These are phyloP conservation scores for Strobilomyces confusus DNA, from an alignment of 768 basidiomycete species.

Conservation along the genomic window DNA sequence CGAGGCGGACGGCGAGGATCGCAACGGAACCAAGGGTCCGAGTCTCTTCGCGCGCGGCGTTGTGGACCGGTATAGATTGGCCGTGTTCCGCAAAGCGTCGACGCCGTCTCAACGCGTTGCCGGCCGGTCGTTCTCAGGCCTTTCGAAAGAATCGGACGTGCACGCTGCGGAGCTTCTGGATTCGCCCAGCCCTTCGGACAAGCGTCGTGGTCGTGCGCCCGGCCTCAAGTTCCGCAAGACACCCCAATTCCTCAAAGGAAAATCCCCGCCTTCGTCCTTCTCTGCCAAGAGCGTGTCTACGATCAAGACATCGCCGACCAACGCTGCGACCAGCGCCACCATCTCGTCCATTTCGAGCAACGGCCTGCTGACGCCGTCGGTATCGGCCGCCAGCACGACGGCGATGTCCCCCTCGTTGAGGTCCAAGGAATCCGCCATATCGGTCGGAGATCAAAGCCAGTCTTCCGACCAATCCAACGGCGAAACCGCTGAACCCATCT, in stretches of 20 bases:
- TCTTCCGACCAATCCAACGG: conserved; percentile 72
- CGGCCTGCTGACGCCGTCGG: conserved; percentile 60
- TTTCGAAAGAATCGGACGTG: conserved; percentile 52
- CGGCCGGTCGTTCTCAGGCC: conserved; percentile 52
- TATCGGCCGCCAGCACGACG: conserved; percentile 45
- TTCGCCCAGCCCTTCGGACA: conserved; percentile 45
- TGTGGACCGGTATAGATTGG: conserved; percentile 80
- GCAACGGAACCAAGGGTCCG: conserved; percentile 73
- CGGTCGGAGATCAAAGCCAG: conserved; percentile 65
- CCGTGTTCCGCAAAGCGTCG: conserved; percentile 82
- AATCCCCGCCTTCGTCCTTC: conserved; percentile 50
- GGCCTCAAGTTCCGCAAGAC: conserved; percentile 70
- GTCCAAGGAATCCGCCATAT: conserved; percentile 75
- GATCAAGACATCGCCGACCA: conserved; percentile 40
- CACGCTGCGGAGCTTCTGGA: conserved; percentile 36
- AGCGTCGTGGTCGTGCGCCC: conserved; percentile 64
- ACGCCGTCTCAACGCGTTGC: conserved; percentile 50
- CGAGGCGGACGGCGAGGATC: conserved; percentile 78
- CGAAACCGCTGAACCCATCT: conserved; percentile 32
- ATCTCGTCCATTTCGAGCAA: conserved; percentile 39
- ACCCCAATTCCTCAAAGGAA: conserved; percentile 71
- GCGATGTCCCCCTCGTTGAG: conserved; percentile 65
- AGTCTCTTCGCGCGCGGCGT: conserved; percentile 90
- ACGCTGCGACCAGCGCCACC: conserved; percentile 35
- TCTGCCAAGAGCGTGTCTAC: conserved; percentile 30